phyloP scores from a whole-genome alignment of 169 alveolate genomes.

The Plasmodium knowlesi region DNA sequence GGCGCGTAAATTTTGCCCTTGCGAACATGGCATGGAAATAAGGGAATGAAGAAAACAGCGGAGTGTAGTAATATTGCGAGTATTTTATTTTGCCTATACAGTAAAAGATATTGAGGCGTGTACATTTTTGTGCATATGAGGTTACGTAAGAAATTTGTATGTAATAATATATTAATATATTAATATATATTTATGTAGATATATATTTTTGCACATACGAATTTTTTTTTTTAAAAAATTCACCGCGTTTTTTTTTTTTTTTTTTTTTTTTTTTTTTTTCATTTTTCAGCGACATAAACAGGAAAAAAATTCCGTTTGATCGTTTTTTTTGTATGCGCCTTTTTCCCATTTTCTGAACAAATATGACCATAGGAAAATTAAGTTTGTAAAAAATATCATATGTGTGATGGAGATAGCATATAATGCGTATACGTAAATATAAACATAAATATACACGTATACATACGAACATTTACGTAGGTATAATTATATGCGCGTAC shows the following conservation, averaged over 20 bases:
- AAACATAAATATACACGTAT: background rate
- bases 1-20: background rate
- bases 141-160: background rate
- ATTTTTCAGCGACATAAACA: background rate
- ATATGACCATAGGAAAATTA: background rate
- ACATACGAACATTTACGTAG: conserved; percentile 1
- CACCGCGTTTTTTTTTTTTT: background rate
- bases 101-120: background rate
- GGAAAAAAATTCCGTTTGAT: background rate
- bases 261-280: background rate
- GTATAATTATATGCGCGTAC: conserved; percentile 18
- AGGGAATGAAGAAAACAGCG: background rate
- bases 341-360: background rate
- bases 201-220: background rate
- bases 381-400: background rate
- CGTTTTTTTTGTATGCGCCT: background rate
- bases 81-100: background rate
- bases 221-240: background rate
- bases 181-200: background rate
- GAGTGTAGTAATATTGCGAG: background rate
- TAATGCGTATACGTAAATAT: conserved; percentile 8
- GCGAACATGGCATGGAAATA: background rate
- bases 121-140: background rate
- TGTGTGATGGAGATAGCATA: background rate
- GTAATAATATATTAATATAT: background rate